A percentile compares a stretch with the other conserved stretches of the same genome.
Conservation (phyloP, 2,329 filamentous ascomycete genomes). For the Hymenoscyphus linearis region DNA sequence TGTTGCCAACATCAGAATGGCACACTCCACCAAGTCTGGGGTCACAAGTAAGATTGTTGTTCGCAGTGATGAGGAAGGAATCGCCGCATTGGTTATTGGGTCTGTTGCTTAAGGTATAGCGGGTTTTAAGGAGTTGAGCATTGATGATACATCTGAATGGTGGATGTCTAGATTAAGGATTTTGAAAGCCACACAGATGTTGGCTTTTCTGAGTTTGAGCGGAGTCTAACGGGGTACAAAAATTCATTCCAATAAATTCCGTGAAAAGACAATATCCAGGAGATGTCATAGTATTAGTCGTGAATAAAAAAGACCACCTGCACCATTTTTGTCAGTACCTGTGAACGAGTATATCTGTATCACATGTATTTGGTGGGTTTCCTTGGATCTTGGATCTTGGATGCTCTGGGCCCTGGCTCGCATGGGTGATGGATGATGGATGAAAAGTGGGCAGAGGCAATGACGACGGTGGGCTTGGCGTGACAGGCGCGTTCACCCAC, state of each 20-base stretch:
- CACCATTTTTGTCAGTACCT: neutral
- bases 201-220: constrained; percentile 5
- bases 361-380: neutral
- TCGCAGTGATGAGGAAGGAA: constrained; percentile 85
- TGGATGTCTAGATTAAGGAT: constrained; percentile 28
- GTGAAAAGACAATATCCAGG: constrained; percentile 1
- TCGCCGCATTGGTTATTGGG: constrained; percentile 77
- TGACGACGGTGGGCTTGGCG: neutral
- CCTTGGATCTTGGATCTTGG: constrained; percentile 10
- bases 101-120: constrained; percentile 55
- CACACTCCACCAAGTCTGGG: constrained; percentile 84
- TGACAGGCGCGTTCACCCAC: constrained; percentile 11
- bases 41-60: constrained; percentile 95
- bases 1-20: constrained; percentile 84
- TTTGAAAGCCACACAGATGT: constrained; percentile 12
- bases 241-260: constrained; percentile 9
- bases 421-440: too few species aligned
- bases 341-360: neutral
- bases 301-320: neutral
- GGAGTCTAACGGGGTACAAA: constrained; percentile 12
- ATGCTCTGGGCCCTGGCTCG: too few species aligned
- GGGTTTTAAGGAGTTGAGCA: constrained; percentile 26
- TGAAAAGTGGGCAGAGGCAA: constrained; percentile 9
- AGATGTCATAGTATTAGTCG: neutral
- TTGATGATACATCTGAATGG: constrained; percentile 23